Conservation (phyloP, 164 flowering plant genomes). For the Stephania yunnanensis region DNA sequence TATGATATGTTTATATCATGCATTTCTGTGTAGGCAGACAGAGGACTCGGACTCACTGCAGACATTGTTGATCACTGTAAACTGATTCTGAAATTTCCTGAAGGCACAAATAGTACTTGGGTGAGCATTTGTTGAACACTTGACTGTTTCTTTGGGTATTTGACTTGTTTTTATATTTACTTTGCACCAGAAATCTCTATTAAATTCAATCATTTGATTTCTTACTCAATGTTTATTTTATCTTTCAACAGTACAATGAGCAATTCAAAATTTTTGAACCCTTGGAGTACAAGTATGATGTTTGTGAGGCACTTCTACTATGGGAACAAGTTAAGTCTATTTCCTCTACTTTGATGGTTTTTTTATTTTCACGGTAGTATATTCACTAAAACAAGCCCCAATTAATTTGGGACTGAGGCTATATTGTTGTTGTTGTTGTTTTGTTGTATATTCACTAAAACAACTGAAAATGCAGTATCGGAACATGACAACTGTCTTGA, state of each 20-base stretch:
- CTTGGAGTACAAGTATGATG: slow-evolving; percentile 79
- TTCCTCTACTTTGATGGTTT: slow-evolving; percentile 2
- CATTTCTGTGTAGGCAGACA: slow-evolving; percentile 57
- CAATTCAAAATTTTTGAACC: slow-evolving; percentile 85
- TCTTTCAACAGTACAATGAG: slow-evolving; percentile 55
- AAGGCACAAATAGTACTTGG: slow-evolving; percentile 98
- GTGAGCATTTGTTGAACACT: slow-evolving; percentile 31
- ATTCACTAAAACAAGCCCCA: too few relatives aligned
- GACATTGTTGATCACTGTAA: slow-evolving; percentile 84
- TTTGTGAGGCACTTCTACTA: slow-evolving; percentile 79
- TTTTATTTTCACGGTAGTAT: slow-evolving; percentile 1
- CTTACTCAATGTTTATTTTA: neutral
- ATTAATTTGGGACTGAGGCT: too few relatives aligned
- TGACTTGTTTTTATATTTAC: neutral
- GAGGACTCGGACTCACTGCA: slow-evolving; percentile 93
- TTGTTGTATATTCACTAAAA: slow-evolving; percentile 14
- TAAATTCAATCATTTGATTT: neutral
- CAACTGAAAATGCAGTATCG: slow-evolving; percentile 66
- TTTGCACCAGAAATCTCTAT: neutral
- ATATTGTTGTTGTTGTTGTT: too few relatives aligned
- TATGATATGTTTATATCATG: slow-evolving; percentile 7
- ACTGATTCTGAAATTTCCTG: slow-evolving; percentile 79
- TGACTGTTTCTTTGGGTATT: neutral
- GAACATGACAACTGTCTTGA: slow-evolving; percentile 95
- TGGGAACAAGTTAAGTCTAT: slow-evolving; percentile 83